Evolutionary conservation across 345 rosid species (phyloP).

Genomic region (Hibiscus mutabilis): DNA sequence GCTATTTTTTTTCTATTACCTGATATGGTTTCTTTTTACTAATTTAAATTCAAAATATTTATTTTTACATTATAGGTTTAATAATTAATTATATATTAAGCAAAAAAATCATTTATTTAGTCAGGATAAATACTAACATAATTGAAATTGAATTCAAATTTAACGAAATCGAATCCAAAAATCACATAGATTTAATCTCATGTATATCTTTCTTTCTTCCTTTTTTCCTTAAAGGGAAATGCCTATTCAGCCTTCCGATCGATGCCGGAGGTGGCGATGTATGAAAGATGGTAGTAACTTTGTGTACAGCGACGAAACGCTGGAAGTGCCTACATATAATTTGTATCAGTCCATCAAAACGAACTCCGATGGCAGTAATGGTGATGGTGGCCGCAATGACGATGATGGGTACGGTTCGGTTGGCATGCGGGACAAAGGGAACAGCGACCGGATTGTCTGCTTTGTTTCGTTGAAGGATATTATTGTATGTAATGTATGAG

Average conservation of each 20-base stretch:
- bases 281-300: slow-evolving; percentile 32
- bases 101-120: too few relatives aligned
- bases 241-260: slow-evolving; percentile 20
- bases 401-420: neutral
- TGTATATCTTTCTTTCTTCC: too few relatives aligned
- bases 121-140: too few relatives aligned
- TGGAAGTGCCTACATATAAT: slow-evolving; percentile 20
- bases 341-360: slow-evolving; percentile 18
- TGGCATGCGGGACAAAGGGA: slow-evolving; percentile 9
- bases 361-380: neutral
- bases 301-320: slow-evolving; percentile 44
- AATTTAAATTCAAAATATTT: too few relatives aligned
- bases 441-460: slow-evolving; percentile 2
- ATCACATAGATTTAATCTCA: too few relatives aligned
- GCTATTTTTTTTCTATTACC: neutral
- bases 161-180: too few relatives aligned
- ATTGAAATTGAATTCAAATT: too few relatives aligned
- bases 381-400: neutral
- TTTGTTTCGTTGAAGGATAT: slow-evolving; percentile 33
- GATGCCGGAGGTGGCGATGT: slow-evolving; percentile 31
- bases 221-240: slow-evolving; percentile 27
- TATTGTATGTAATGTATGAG: neutral
- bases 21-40: neutral
- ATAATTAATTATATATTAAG: too few relatives aligned
- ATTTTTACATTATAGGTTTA: too few relatives aligned